phyloP scores from a whole-genome alignment of 495 filamentous ascomycete genomes.

The Achaetomiella virescens region DNA sequence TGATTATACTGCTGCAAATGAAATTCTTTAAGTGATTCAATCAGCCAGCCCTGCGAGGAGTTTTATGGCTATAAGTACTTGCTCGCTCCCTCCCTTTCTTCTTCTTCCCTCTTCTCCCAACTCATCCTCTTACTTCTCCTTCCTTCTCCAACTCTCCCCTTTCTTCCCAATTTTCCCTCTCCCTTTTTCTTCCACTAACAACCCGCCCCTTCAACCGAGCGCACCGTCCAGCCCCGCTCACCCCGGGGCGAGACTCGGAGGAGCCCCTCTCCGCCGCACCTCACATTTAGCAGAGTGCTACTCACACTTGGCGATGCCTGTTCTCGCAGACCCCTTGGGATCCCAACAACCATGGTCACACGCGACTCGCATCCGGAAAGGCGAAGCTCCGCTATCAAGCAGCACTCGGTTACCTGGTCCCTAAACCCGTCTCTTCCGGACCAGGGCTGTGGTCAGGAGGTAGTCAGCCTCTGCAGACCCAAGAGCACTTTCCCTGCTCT shows the following conservation, averaged over 20 bases:
- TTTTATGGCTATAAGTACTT: no score
- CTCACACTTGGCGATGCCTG: background rate
- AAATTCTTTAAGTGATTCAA: no score
- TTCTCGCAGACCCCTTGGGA: background rate
- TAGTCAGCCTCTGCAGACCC: background rate
- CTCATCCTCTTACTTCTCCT: background rate
- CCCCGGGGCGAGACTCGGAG: background rate
- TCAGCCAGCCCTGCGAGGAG: no score
- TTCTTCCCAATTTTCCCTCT: no score
- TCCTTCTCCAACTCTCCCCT: background rate
- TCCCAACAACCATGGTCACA: background rate
- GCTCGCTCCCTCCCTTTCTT: no score
- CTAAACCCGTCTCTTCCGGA: background rate
- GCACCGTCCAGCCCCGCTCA: no score
- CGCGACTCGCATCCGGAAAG: background rate
- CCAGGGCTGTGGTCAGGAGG: background rate
- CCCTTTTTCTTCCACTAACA: no score
- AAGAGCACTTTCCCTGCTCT: background rate
- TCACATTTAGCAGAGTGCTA: constrained; percentile 6
- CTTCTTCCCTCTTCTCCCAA: background rate
- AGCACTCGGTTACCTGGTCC: background rate
- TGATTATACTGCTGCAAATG: no score
- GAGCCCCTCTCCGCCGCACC: background rate
- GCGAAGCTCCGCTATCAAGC: background rate
- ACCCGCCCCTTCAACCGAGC: no score